A percentile compares a stretch with the other conserved stretches of the same genome.
phyloP scores from a whole-genome alignment of 176 grass and related monocot genomes.

The Avena eriantha region DNA sequence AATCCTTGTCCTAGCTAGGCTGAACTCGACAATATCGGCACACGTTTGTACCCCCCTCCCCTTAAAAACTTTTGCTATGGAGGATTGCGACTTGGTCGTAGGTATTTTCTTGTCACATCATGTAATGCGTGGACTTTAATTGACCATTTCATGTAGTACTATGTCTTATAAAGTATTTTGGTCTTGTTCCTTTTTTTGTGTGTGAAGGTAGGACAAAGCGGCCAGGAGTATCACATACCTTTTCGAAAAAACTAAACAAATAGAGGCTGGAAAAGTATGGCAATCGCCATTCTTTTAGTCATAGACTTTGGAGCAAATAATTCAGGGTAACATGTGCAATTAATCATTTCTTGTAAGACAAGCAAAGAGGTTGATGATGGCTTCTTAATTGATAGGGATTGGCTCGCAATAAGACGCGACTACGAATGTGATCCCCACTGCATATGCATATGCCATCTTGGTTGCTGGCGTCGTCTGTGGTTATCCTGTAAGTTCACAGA shows the following conservation, averaged over 20 bases:
- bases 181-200: not conserved
- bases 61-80: not conserved
- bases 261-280: too few species aligned
- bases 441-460: not conserved
- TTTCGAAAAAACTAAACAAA: not conserved
- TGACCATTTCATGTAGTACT: not conserved
- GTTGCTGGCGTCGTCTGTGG: constrained; percentile 19
- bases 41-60: not conserved
- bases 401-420: not conserved
- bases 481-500: constrained; percentile 3
- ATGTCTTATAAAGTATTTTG: not conserved
- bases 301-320: not conserved
- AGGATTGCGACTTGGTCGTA: not conserved
- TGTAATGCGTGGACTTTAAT: not conserved
- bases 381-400: not conserved
- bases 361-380: not conserved
- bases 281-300: not conserved
- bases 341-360: constrained; percentile 38
- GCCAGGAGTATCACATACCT: not conserved
- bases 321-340: not conserved
- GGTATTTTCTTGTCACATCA: not conserved
- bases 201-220: not conserved
- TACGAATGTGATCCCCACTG: not conserved
- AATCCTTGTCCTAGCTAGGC: not conserved
- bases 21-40: not conserved